Evolutionary conservation across 768 basidiomycete species (phyloP), one percentile per base, ranked within the genome.

Genomic region (Saitozyma podzolica): DNA sequence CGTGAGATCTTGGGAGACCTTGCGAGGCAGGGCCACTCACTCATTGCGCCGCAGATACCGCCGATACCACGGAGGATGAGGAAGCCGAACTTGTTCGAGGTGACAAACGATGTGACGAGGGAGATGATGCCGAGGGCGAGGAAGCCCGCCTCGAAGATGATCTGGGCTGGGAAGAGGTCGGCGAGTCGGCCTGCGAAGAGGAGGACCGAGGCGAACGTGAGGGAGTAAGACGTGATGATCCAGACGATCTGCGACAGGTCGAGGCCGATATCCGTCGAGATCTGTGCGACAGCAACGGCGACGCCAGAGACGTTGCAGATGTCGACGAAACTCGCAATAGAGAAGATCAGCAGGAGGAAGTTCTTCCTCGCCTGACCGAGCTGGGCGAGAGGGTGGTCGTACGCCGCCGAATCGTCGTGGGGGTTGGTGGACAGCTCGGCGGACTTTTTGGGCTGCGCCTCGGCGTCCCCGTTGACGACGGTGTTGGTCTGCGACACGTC

Each of bases 61-160:
- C 80, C 83, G 9, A 87, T 54, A 3, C 83, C 85, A 66, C 86
- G 81, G 0, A 87, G 70, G 48, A 85, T 78, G 43, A 86, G 79
- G 50, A 87, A 76, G 0, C 77, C 80, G 56, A 85, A 81, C 66
- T 84, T 82, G 69, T 81, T 77, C 11, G 60, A 52, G 39, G 72
- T 76, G 60, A 74, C 77, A 63, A 86, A 86, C 20, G 84, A 84
- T n/a, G 78, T 79, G 20, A 79, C 79, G 13, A 86, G 64, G 9
- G 83, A 81, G 20, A 84, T 73, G 42, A 83, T 51, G 4, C 84
- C 84, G 13, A 87, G 75, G 4, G 65, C 63, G 19, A 72, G 56
- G 20, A 83, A 70, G 8, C 86, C 85, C 0, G 58, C 55, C 29
- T 83, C 64, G 68, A 85, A 85, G 43, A 80, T 75, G 45, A 65